Evolutionary conservation across 164 flowering plant genomes (phyloP).

Genomic region (Sextonia rubra): DNA sequence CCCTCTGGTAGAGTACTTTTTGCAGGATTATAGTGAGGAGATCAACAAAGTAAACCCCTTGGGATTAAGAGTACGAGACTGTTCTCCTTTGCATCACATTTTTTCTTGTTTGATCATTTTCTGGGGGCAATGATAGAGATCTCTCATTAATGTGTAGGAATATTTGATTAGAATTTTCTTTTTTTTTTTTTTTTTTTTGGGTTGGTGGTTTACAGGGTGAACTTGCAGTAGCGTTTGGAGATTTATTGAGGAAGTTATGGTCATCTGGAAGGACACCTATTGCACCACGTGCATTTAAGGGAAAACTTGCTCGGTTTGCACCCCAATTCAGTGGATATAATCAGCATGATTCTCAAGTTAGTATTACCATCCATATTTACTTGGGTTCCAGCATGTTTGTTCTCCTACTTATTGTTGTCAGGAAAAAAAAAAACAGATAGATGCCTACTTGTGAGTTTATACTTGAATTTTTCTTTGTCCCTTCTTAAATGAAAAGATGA

Average conservation of each 20-base stretch:
- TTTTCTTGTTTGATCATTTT: not conserved
- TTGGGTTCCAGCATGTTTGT: not conserved
- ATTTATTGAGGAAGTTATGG: conserved; percentile 90
- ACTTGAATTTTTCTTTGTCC: no score
- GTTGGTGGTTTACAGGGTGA: conserved; percentile 65
- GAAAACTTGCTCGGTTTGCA: conserved; percentile 90
- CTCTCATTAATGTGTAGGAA: not conserved
- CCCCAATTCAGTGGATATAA: conserved; percentile 98
- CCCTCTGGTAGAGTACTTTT: conserved; percentile 73
- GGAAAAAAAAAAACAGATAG: no score
- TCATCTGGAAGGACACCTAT: conserved; percentile 68
- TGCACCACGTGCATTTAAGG: conserved; percentile 90
- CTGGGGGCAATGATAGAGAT: not conserved
- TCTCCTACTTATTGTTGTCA: no score
- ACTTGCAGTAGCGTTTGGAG: conserved; percentile 98
- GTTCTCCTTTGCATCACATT: not conserved
- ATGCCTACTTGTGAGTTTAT: no score
- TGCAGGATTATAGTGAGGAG: conserved; percentile 76
- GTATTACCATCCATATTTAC: conserved; percentile 14
- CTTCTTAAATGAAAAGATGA: no score
- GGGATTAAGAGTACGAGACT: conserved; percentile 78
- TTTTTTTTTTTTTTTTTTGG: conserved; percentile 25
- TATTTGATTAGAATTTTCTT: conserved; percentile 8
- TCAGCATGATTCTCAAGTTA: conserved; percentile 98
- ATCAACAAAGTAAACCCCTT: conserved; percentile 83